Percentiles rank a stretch among this genome's conserved stretches.
Conservation (phyloP, 2,329 filamentous ascomycete genomes). For the Cephalotrichum gorgonifer region DNA sequence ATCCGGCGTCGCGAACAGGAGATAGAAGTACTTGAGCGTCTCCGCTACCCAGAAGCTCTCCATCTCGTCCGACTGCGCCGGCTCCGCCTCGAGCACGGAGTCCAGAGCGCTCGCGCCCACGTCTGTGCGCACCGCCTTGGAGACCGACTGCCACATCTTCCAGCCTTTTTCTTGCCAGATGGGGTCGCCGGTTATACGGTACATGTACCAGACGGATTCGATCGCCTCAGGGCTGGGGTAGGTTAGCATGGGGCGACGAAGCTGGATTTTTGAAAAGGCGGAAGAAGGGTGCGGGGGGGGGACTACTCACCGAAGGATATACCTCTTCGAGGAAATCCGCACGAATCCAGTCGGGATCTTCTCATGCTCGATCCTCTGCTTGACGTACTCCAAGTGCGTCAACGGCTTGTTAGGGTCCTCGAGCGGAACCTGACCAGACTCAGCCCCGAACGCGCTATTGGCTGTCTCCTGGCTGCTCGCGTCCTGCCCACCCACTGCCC, state of each 20-base stretch:
- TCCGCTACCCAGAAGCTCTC: conserved; percentile 88
- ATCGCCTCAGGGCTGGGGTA: conserved; percentile 67
- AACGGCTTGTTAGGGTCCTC: conserved; percentile 22
- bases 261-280: too few species aligned
- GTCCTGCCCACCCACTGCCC: not conserved
- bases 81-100: conserved; percentile 42
- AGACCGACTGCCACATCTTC: conserved; percentile 70
- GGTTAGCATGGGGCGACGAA: too few species aligned
- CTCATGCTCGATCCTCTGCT: conserved; percentile 29
- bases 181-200: conserved; percentile 74
- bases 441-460: not conserved
- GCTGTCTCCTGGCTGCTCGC: not conserved
- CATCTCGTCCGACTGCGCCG: conserved; percentile 51
- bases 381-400: conserved; percentile 45
- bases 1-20: conserved; percentile 61
- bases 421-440: not conserved
- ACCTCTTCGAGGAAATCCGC: conserved; percentile 32
- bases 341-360: conserved; percentile 41
- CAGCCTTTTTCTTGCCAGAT: conserved; percentile 73
- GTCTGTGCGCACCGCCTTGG: conserved; percentile 53
- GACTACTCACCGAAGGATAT: conserved; percentile 48
- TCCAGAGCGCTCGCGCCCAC: conserved; percentile 61
- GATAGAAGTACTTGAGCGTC: conserved; percentile 86
- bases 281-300: not conserved
- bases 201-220: conserved; percentile 82